Conservation (phyloP, 2,329 filamentous ascomycete species). For the Claviceps sp. region DNA sequence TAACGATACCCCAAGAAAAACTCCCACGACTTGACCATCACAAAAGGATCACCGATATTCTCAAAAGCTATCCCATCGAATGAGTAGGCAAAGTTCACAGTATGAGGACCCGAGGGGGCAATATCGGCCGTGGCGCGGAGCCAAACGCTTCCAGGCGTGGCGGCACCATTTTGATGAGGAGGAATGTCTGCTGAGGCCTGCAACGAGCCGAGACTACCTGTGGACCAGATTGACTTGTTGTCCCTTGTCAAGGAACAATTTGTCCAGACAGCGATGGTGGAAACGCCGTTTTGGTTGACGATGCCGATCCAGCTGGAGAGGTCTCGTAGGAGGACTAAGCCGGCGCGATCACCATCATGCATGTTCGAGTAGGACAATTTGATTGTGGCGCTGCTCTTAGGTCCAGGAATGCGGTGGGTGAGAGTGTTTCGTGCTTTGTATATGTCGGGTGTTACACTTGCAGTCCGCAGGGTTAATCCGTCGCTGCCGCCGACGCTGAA, state of each 20-base stretch:
- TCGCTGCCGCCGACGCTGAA: neutral
- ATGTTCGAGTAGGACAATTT: neutral
- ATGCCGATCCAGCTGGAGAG: neutral
- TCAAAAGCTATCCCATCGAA: neutral
- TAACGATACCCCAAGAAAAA: neutral
- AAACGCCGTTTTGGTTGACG: neutral
- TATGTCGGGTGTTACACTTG: neutral
- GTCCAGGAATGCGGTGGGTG: neutral
- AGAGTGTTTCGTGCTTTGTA: neutral
- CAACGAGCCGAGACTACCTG: neutral
- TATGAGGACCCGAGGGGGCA: neutral
- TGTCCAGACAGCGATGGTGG: neutral
- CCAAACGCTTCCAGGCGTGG: neutral
- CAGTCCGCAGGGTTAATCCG: neutral
- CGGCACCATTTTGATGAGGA: neutral
- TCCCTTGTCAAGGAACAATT: neutral
- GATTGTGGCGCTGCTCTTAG: neutral
- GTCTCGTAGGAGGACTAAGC: neutral
- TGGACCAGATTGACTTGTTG: neutral
- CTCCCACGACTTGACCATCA: neutral
- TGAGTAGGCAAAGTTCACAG: neutral
- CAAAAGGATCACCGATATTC: neutral
- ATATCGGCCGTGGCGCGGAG: neutral
- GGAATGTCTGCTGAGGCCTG: neutral
- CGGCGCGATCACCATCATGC: neutral